These are phyloP conservation scores for Hamamelis virginiana DNA, from an alignment of 164 flowering plant genomes.

Conservation along the genomic window DNA sequence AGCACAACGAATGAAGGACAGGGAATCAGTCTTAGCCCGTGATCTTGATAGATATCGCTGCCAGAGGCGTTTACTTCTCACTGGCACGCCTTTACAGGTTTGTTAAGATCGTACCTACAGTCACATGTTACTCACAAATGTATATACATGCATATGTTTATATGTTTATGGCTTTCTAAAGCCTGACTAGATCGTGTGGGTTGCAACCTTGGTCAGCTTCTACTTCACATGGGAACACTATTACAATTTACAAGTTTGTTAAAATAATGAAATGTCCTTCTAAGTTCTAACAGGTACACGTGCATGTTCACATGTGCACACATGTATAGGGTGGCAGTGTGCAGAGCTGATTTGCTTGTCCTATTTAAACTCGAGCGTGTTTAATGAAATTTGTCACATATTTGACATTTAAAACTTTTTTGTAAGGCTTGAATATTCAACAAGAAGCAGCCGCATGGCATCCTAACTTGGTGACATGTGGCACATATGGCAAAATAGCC, in stretches of 20 bases:
- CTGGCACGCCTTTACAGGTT: slow-evolving; percentile 98
- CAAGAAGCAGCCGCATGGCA: no score
- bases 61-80: slow-evolving; percentile 91
- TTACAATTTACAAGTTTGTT: no score
- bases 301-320: background rate
- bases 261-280: no score
- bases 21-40: slow-evolving; percentile 97
- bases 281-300: no score
- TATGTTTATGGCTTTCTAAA: background rate
- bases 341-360: background rate
- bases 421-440: no score
- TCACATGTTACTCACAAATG: background rate
- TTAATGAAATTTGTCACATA: no score
- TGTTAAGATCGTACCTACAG: slow-evolving; percentile 10
- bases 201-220: background rate
- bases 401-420: no score
- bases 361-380: no score
- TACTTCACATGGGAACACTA: background rate
- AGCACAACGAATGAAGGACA: slow-evolving; percentile 98
- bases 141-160: background rate
- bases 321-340: background rate
- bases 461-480: no score
- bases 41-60: slow-evolving; percentile 98
- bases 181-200: background rate
- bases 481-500: no score